These are phyloP conservation scores for Metschnikowia orientalis DNA, from an alignment of 805 yeast species.

Conservation along the genomic window DNA sequence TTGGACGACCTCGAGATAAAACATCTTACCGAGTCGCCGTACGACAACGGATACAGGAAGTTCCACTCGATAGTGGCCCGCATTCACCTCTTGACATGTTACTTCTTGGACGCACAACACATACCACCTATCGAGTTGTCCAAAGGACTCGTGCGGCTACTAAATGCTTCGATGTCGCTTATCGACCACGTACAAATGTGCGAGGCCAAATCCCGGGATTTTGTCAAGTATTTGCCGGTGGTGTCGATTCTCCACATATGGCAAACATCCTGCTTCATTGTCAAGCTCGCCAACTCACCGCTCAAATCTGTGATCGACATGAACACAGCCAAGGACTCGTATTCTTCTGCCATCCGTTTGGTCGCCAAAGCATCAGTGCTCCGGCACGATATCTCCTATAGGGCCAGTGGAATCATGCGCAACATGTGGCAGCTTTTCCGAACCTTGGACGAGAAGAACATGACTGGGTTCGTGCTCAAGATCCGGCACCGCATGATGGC, in stretches of 20 bases:
- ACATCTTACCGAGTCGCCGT: constrained; percentile 33
- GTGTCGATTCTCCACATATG: constrained; percentile 78
- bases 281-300: constrained; percentile 73
- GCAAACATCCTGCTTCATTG: constrained; percentile 88
- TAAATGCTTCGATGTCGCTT: constrained; percentile 72
- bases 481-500: constrained; percentile 88
- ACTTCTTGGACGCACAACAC: constrained; percentile 62
- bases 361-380: constrained; percentile 78
- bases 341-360: constrained; percentile 59
- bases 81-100: constrained; percentile 77
- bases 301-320: constrained; percentile 62
- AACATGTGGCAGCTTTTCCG: constrained; percentile 89
- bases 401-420: constrained; percentile 90
- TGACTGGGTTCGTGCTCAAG: constrained; percentile 42
- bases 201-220: constrained; percentile 53
- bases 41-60: constrained; percentile 62
- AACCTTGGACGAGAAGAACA: constrained; percentile 54
- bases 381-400: constrained; percentile 87
- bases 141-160: constrained; percentile 70
- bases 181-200: constrained; percentile 63
- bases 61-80: constrained; percentile 69
- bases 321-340: constrained; percentile 65
- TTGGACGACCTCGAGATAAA: constrained; percentile 71
- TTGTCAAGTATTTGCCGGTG: constrained; percentile 77
- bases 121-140: constrained; percentile 57